Base-by-base conservation (phyloP, 2,329 filamentous ascomycete genomes). In the Monosporascus sp. region DNA sequence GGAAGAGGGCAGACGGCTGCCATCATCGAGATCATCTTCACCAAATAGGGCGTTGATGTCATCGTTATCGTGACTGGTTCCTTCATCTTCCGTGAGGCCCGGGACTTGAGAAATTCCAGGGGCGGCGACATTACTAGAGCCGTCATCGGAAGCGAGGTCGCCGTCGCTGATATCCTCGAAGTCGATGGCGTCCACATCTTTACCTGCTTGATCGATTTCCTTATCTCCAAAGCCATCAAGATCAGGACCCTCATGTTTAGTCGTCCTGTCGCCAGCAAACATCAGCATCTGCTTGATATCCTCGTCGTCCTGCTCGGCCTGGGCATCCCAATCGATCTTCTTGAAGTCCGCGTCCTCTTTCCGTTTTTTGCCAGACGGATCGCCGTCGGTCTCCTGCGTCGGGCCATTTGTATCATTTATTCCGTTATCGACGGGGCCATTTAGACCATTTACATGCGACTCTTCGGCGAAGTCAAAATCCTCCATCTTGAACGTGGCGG, bases 111-210 rank as follows among this genome's bases (percentile, higher is more conserved):
- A 77, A 17, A 67, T 64, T 49, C 66, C 70, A 5, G 66, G 69
- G 11, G 69, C 70, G 27, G 70, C 71, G 31, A 50, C 56, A 41
- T 51, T 48, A 22, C 43, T 55, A 38, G 55, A 58, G 39, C 52
- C 61, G 52, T 85, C 81, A 55, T 89, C 85, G 6, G 94, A 90
- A 11, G 90, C 88, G 7, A 96, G 79, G 58, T 97, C 92, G 66
- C 95, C 91, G 67, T 97, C 93, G 59, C 88, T 88, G 57, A 97
- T 92, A 65, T 96, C 90, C 66, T 89, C 90, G 63, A 79, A 99
- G 66, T 99, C 94, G 57, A 94, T 75, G 41, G 94, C 94, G 72
- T 97, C 89, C 55, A 91, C 91, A 51, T 91, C 93, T 71, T 99
- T 99, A 68, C 90, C 88, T 6, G 78, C 76, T 58, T 84, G 77